Evolutionary conservation across 139 green algal genomes (phyloP).

Genomic region (Tetraselmis chui): DNA sequence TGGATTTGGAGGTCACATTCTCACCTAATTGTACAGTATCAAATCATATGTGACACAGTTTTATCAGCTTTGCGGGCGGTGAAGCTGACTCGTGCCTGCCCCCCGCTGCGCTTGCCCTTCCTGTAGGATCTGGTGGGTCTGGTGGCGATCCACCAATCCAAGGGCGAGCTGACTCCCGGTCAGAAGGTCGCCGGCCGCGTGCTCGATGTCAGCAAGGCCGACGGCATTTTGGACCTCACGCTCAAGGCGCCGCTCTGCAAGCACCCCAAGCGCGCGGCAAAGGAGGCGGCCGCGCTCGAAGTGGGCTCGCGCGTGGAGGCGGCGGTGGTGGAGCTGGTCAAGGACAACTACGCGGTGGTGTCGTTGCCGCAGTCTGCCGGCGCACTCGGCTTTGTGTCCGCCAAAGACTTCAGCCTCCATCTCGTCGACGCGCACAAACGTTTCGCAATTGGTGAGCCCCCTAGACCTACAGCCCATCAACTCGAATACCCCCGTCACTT

Average conservation of each 20-base stretch:
- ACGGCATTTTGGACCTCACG: constrained; percentile 67
- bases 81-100: too few relatives aligned
- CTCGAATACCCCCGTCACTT: too few relatives aligned
- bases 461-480: too few relatives aligned
- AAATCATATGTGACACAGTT: too few relatives aligned
- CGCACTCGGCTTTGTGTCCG: constrained; percentile 55
- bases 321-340: constrained; percentile 54
- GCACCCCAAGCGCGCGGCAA: constrained; percentile 26
- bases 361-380: constrained; percentile 33
- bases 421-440: constrained; percentile 13
- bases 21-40: too few relatives aligned
- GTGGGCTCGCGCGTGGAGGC: constrained; percentile 25
- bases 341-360: constrained; percentile 56
- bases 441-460: not conserved
- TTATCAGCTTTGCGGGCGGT: too few relatives aligned
- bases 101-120: not conserved
- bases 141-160: not conserved
- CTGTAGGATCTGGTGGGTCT: not conserved
- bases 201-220: constrained; percentile 59
- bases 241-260: constrained; percentile 11
- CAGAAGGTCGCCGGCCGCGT: constrained; percentile 32
- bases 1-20: too few relatives aligned
- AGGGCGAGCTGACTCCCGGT: constrained; percentile 5
- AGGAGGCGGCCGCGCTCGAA: not conserved
- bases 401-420: constrained; percentile 59